Conservation (phyloP, 148 eudicot genomes). For the Chenopodium formosanum region DNA sequence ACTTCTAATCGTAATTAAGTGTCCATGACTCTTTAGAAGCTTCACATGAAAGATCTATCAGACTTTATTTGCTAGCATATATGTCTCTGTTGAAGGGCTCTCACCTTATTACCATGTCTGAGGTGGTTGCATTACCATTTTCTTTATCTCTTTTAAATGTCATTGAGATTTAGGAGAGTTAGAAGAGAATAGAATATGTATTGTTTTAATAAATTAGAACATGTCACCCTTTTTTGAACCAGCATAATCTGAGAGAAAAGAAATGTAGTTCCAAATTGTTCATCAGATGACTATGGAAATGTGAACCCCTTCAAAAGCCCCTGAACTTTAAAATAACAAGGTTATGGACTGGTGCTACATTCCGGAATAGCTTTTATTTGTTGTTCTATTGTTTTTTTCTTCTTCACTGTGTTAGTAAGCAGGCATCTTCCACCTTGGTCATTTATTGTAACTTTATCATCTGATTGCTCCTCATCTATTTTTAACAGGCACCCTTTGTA, state of each 20-base stretch:
- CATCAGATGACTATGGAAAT: neutral
- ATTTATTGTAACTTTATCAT: neutral
- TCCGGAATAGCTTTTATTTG: neutral
- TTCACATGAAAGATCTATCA: neutral
- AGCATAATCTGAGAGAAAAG: too few species aligned
- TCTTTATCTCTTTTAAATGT: neutral
- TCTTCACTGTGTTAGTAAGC: conserved; percentile 1
- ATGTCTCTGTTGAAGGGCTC: neutral
- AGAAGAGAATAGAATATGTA: neutral
- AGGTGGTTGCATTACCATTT: neutral
- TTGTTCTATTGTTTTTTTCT: neutral
- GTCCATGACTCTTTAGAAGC: neutral
- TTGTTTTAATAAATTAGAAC: too few species aligned
- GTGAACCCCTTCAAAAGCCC: neutral
- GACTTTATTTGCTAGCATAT: neutral
- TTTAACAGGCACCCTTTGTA: conserved; percentile 51
- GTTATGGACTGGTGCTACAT: neutral
- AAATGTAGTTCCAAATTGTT: neutral
- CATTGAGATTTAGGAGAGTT: neutral
- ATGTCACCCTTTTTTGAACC: too few species aligned
- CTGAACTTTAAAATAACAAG: neutral
- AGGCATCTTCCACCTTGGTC: neutral
- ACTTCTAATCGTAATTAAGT: neutral
- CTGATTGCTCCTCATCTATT: conserved; percentile 9
- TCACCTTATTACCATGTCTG: neutral